phyloP scores from a whole-genome alignment of 495 filamentous ascomycete genomes.

The Acidomyces sp. region DNA sequence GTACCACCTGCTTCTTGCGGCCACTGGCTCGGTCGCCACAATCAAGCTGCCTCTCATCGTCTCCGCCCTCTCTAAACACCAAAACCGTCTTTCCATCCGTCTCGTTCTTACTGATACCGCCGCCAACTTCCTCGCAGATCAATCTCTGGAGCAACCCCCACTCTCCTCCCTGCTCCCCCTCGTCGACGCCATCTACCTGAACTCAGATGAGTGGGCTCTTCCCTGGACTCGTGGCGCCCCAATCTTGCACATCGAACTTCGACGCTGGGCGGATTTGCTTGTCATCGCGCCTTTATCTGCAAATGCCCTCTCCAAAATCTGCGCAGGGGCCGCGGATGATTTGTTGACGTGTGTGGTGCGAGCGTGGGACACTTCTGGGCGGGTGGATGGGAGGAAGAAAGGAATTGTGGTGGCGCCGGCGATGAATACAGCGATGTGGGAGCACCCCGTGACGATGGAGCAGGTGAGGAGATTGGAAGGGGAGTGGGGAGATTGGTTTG shows the following conservation, averaged over 20 bases:
- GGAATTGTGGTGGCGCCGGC: slow-evolving; percentile 54
- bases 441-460: slow-evolving; percentile 62
- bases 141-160: slow-evolving; percentile 55
- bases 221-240: slow-evolving; percentile 55
- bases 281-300: slow-evolving; percentile 68
- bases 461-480: slow-evolving; percentile 55
- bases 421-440: slow-evolving; percentile 90
- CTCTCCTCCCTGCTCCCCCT: slow-evolving; percentile 36
- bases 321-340: slow-evolving; percentile 51
- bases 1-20: slow-evolving; percentile 66
- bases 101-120: slow-evolving; percentile 64
- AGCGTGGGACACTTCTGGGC: slow-evolving; percentile 71
- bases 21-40: slow-evolving; percentile 67
- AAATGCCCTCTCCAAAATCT: slow-evolving; percentile 71
- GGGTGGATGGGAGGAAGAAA: slow-evolving; percentile 40
- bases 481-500: slow-evolving; percentile 73
- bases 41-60: slow-evolving; percentile 77
- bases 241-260: slow-evolving; percentile 77
- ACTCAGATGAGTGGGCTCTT: slow-evolving; percentile 67
- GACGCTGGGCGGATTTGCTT: slow-evolving; percentile 67
- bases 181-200: slow-evolving; percentile 60
- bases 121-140: slow-evolving; percentile 53
- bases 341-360: slow-evolving; percentile 60
- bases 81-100: slow-evolving; percentile 61
- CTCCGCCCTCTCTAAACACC: slow-evolving; percentile 39